Base-by-base conservation (phyloP, 257 asterid species). In the Nyctanthes arbortristis region DNA sequence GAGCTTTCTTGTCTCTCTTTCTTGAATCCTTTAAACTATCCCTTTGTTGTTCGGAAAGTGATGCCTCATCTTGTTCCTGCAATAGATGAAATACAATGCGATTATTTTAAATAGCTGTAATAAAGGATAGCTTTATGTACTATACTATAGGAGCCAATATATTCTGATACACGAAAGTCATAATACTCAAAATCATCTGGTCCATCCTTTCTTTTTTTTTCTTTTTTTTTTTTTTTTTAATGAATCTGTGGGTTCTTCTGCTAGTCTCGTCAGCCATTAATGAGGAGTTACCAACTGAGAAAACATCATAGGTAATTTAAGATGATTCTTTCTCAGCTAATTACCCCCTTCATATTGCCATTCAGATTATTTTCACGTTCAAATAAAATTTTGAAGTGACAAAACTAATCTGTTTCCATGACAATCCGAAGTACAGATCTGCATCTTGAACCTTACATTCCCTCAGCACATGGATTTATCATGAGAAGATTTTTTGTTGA, bases 21-120 rank as follows among this genome's bases (percentile, higher is more conserved):
- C n/a, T n/a, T n/a, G n/a, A n/a, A n/a, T n/a, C n/a, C n/a, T n/a
- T n/a, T n/a, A n/a, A n/a, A n/a, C n/a, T n/a, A n/a, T n/a, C n/a
- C n/a, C n/a, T n/a, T n/a, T n/a, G n/a, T n/a, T n/a, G n/a, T n/a
- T n/a, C n/a, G n/a, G n/a, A n/a, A n/a, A n/a, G n/a, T n/a, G n/a
- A n/a, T n/a, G 59, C 40, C 55, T 57, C 84, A 76, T 63, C 81
- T 68, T 79, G 82, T 79, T 61, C 85, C 92, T 85, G 86, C 49
- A 73, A 72, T 31, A 28, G 64, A 69, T 37, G 37, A 64, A 65
- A 20, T 13, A 60, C 67, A 58, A 54, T 55, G 13, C 52, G 43
- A 64, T 30, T 62, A 57, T 52, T 35, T 39, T 68, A 55, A 63
- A 67, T 7, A 69, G 64, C 34, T 27, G 63, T 28, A 73, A 62